Percentiles rank a stretch among this genome's conserved stretches.
Evolutionary conservation across 1,139 yeast species (phyloP).

Genomic region (Yamadazyma diddensiae): DNA sequence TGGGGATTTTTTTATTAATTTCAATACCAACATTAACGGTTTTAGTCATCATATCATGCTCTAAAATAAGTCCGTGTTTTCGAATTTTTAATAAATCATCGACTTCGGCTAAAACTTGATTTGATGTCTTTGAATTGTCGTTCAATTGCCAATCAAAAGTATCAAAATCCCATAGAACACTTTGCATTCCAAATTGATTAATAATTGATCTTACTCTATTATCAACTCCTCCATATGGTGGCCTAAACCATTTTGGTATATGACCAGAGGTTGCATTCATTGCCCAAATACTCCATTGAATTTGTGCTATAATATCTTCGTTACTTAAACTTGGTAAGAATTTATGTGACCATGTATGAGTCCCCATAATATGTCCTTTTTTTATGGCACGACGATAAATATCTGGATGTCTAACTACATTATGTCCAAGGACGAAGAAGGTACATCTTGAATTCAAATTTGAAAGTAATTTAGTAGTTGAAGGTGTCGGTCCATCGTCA

Average conservation of each 20-base stretch:
- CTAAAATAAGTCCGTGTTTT: slow-evolving; percentile 65
- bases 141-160: slow-evolving; percentile 87
- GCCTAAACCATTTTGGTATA: slow-evolving; percentile 91
- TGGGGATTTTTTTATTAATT: slow-evolving; percentile 38
- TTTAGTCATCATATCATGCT: slow-evolving; percentile 70
- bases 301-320: slow-evolving; percentile 81
- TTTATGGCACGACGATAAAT: slow-evolving; percentile 55
- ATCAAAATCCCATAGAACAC: slow-evolving; percentile 90
- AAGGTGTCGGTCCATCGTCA: slow-evolving; percentile 90
- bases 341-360: slow-evolving; percentile 93
- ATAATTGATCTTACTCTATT: slow-evolving; percentile 77
- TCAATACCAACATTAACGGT: slow-evolving; percentile 72
- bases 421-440: slow-evolving; percentile 82
- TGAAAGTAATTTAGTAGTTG: slow-evolving; percentile 58
- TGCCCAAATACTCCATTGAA: slow-evolving; percentile 97
- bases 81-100: slow-evolving; percentile 41
- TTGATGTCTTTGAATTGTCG: slow-evolving; percentile 36
- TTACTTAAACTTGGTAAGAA: slow-evolving; percentile 74
- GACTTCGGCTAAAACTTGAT: slow-evolving; percentile 55
- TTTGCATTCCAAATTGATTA: slow-evolving; percentile 81
- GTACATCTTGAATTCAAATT: slow-evolving; percentile 56
- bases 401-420: slow-evolving; percentile 74
- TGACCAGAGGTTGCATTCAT: slow-evolving; percentile 92
- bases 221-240: slow-evolving; percentile 95
- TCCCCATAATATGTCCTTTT: slow-evolving; percentile 76